A percentile compares a stretch with the other conserved stretches of the same genome.
These are phyloP conservation scores for Nicotiana knightiana DNA, from an alignment of 257 asterid species.

Conservation along the genomic window DNA sequence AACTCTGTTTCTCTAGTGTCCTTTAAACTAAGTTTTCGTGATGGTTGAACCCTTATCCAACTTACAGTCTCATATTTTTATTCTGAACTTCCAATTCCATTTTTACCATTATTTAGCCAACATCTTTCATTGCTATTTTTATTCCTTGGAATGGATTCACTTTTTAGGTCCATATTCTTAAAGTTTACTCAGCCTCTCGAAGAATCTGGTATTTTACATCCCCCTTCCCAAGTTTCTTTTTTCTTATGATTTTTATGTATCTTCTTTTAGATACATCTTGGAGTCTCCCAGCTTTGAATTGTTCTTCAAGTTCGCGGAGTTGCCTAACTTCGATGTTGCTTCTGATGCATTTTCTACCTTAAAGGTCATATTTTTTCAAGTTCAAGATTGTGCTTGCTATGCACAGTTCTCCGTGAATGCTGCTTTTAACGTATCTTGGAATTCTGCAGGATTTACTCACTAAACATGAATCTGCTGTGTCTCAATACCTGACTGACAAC, in stretches of 20 bases:
- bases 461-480: constrained; percentile 67
- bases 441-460: constrained; percentile 78
- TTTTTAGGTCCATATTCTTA: neutral
- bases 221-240: neutral
- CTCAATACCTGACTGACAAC: constrained; percentile 67
- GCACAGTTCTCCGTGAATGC: constrained; percentile 4
- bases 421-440: constrained; percentile 1
- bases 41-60: too few relatives aligned
- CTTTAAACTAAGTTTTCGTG: too few relatives aligned
- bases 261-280: constrained; percentile 67
- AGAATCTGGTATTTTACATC: neutral
- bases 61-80: too few relatives aligned
- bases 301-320: constrained; percentile 86
- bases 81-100: too few relatives aligned
- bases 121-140: neutral
- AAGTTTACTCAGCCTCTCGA: neutral
- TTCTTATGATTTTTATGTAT: constrained; percentile 11
- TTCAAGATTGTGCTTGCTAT: constrained; percentile 1
- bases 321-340: constrained; percentile 84
- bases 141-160: neutral
- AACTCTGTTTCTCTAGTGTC: too few relatives aligned
- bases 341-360: constrained; percentile 97
- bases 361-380: constrained; percentile 50
- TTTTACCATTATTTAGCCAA: neutral
- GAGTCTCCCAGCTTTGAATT: constrained; percentile 96